Percentiles rank a stretch among this genome's conserved stretches.
phyloP scores from a whole-genome alignment of 305 asterid genomes.

The Euphrasia arctica region DNA sequence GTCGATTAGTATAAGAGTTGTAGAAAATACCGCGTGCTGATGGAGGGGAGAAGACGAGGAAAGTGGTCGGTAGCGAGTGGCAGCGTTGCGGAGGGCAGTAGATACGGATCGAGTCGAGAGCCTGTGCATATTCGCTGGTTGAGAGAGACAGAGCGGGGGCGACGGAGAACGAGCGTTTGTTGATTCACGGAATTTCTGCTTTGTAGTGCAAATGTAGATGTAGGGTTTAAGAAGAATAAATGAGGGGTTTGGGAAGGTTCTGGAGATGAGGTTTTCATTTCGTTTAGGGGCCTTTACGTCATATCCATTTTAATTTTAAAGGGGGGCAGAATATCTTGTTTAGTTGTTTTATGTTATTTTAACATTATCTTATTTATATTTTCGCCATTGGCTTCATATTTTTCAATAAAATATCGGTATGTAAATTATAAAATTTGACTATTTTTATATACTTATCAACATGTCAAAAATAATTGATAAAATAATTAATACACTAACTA shows the following conservation, averaged over 20 bases:
- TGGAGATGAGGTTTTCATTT: conserved; percentile 14
- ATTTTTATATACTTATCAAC: no score
- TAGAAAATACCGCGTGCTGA: conserved; percentile 38
- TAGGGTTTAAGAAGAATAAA: conserved; percentile 31
- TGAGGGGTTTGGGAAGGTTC: conserved; percentile 35
- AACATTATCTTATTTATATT: no score
- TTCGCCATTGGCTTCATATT: no score
- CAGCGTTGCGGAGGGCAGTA: conserved; percentile 38
- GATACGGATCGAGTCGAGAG: conserved; percentile 56
- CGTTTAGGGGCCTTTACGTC: neutral
- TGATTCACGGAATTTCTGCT: neutral
- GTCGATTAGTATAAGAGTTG: neutral
- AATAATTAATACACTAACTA: no score
- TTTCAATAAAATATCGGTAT: no score
- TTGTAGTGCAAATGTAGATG: neutral
- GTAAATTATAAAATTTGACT: no score
- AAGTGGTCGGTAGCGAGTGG: conserved; percentile 42
- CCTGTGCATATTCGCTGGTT: conserved; percentile 42
- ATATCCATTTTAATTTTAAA: no score
- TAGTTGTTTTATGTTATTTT: no score
- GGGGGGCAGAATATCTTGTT: no score
- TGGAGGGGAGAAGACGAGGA: conserved; percentile 37
- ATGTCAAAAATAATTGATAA: no score
- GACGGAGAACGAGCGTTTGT: no score
- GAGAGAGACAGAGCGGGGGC: conserved; percentile 10